A percentile compares a stretch with the other conserved stretches of the same genome.
These are phyloP conservation scores for Boletus rex-veris DNA, from an alignment of 768 basidiomycete species.

Conservation along the genomic window DNA sequence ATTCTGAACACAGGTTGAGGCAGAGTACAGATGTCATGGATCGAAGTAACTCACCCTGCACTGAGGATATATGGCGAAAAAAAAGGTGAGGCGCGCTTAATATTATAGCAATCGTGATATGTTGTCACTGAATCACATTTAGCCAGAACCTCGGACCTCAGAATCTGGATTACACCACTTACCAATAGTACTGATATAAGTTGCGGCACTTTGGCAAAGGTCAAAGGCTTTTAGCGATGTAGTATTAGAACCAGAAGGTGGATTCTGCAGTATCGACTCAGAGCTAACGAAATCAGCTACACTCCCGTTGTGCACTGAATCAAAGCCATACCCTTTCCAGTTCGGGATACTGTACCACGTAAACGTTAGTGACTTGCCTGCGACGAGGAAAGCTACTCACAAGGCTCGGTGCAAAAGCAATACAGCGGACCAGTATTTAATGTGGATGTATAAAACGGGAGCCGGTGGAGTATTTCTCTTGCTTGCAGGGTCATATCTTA, in stretches of 20 bases:
- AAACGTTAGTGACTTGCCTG: constrained; percentile 9
- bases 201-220: constrained; percentile 69
- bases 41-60: constrained; percentile 54
- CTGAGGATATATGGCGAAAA: constrained; percentile 66
- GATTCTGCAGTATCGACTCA: constrained; percentile 44
- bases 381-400: constrained; percentile 44
- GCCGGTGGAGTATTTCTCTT: constrained; percentile 56
- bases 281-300: constrained; percentile 29
- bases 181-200: constrained; percentile 67
- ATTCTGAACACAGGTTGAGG: constrained; percentile 43
- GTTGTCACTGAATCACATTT: constrained; percentile 40
- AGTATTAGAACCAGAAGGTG: constrained; percentile 36
- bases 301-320: neutral
- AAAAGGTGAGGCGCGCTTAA: constrained; percentile 61
- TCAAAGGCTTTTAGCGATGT: constrained; percentile 67
- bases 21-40: neutral
- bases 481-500: constrained; percentile 57
- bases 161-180: constrained; percentile 9
- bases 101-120: constrained; percentile 58
- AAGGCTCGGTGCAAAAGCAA: constrained; percentile 75
- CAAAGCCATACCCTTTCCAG: constrained; percentile 52
- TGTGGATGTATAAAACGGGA: constrained; percentile 63
- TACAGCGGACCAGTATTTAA: constrained; percentile 74
- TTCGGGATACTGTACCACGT: constrained; percentile 57
- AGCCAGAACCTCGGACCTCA: neutral